These are phyloP conservation scores for Filosporella fistucella DNA, from an alignment of 495 filamentous ascomycete species.

Conservation along the genomic window DNA sequence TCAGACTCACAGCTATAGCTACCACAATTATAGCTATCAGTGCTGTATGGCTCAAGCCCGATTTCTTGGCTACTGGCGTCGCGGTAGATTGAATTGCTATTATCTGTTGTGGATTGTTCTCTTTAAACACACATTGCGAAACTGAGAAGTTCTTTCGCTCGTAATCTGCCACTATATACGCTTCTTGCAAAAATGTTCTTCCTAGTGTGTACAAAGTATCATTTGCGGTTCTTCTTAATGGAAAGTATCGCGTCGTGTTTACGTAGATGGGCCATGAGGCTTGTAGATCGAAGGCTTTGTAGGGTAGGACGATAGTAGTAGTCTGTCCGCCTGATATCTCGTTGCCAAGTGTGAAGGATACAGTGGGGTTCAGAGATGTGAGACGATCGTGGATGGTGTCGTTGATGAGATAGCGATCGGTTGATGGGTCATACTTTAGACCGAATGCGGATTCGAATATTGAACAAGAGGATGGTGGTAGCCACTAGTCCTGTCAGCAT, in stretches of 20 bases:
- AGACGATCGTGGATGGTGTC: conserved; percentile 36
- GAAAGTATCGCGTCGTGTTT: conserved; percentile 39
- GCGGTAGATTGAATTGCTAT: neutral
- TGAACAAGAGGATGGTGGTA: conserved; percentile 44
- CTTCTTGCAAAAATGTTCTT: conserved; percentile 53
- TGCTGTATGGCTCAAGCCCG: neutral
- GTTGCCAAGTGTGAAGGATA: conserved; percentile 45
- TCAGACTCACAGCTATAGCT: neutral
- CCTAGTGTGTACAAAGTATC: conserved; percentile 50
- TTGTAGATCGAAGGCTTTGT: conserved; percentile 42
- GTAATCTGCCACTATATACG: conserved; percentile 16
- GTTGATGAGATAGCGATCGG: conserved; percentile 46
- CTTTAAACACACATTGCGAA: neutral
- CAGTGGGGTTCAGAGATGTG: conserved; percentile 36
- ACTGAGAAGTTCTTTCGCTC: neutral
- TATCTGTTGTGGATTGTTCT: neutral
- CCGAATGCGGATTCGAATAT: conserved; percentile 50
- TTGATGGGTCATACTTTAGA: conserved; percentile 37
- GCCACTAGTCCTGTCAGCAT: conserved; percentile 51
- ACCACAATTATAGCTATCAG: conserved; percentile 1
- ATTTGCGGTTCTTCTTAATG: conserved; percentile 44
- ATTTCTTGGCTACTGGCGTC: neutral
- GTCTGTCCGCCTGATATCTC: conserved; percentile 32
- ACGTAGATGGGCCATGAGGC: conserved; percentile 34
- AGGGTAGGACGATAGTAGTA: conserved; percentile 46